phyloP scores from a whole-genome alignment of 1,284 basidiomycete genomes.

The Veloporphyrellus conicus region DNA sequence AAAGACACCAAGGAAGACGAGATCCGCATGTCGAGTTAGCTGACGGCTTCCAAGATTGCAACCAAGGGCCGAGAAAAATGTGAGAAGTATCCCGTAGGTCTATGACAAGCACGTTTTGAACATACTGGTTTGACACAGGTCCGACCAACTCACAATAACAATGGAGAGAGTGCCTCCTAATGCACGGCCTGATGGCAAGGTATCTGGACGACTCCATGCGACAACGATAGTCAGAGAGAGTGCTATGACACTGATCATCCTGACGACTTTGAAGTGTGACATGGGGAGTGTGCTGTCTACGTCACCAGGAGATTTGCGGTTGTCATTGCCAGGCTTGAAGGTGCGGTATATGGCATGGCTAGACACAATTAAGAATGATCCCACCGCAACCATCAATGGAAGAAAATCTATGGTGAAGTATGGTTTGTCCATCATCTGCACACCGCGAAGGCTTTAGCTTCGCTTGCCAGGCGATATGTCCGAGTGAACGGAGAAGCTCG shows the following conservation, averaged over 20 bases:
- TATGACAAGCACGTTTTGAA: not conserved
- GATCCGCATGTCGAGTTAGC: slow-evolving; percentile 5
- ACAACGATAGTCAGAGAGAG: not conserved
- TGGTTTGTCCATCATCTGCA: slow-evolving; percentile 1
- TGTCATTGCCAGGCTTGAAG: not conserved
- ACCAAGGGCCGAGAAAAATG: not conserved
- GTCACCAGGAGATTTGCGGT: not conserved
- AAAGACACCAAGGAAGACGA: slow-evolving; percentile 7
- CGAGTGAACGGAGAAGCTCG: too few relatives aligned
- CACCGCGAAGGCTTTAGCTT: not conserved
- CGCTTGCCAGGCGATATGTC: too few relatives aligned
- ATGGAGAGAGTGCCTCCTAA: not conserved
- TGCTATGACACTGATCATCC: not conserved
- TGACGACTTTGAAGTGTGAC: not conserved
- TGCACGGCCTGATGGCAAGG: not conserved
- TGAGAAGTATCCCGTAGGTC: slow-evolving; percentile 12
- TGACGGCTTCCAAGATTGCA: not conserved
- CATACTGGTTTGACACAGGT: not conserved
- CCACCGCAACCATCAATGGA: not conserved
- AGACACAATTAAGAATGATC: slow-evolving; percentile 4
- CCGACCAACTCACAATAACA: slow-evolving; percentile 8
- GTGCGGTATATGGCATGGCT: not conserved
- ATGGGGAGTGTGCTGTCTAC: not conserved
- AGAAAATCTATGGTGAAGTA: not conserved
- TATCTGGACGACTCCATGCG: slow-evolving; percentile 2